Conservation (phyloP, 169 alveolate genomes). For the Cryptosporidium canis region DNA sequence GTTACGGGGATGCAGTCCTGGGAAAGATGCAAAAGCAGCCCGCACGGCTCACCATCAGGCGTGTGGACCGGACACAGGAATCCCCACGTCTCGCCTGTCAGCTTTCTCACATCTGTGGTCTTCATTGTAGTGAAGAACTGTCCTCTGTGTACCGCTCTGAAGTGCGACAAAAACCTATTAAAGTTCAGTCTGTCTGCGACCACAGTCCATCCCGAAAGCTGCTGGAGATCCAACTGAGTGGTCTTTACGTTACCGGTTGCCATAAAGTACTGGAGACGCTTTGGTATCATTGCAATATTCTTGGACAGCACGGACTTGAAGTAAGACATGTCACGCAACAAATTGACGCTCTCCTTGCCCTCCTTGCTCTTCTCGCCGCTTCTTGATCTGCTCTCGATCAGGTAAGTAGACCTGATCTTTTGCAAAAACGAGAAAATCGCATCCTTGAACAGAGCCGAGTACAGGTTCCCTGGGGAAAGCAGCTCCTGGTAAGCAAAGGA, state of each 20-base stretch:
- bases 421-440: slow-evolving; percentile 77
- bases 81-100: slow-evolving; percentile 99
- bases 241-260: slow-evolving; percentile 95
- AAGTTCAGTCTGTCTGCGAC: slow-evolving; percentile 98
- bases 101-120: slow-evolving; percentile 96
- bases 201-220: slow-evolving; percentile 97
- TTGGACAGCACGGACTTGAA: slow-evolving; percentile 12
- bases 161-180: slow-evolving; percentile 96
- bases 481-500: slow-evolving; percentile 88
- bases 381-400: slow-evolving; percentile 68
- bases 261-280: slow-evolving; percentile 91
- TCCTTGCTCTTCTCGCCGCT: slow-evolving; percentile 26
- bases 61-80: slow-evolving; percentile 99
- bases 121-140: slow-evolving; percentile 96
- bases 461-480: slow-evolving; percentile 84
- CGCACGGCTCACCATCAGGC: slow-evolving; percentile 99
- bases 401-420: slow-evolving; percentile 75
- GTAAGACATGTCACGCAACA: slow-evolving; percentile 24
- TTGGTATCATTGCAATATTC: slow-evolving; percentile 74
- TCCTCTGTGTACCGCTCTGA: slow-evolving; percentile 99
- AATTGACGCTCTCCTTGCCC: background rate
- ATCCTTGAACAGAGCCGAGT: slow-evolving; percentile 84
- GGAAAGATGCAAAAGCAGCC: slow-evolving; percentile 96
- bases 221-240: slow-evolving; percentile 87
- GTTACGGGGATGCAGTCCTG: slow-evolving; percentile 83